phyloP scores from a whole-genome alignment of 306 rosid species.

The Lupinus albus region DNA sequence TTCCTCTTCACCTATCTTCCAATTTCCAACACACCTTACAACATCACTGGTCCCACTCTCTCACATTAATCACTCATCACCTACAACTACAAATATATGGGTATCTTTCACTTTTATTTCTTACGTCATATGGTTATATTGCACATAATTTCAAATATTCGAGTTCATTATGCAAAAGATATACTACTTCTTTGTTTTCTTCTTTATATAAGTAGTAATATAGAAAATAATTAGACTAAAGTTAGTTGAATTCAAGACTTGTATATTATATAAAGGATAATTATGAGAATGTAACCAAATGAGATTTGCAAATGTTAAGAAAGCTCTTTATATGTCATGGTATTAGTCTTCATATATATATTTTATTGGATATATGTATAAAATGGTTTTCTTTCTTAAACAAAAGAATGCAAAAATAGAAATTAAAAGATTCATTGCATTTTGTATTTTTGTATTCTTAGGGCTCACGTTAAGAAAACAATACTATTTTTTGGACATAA shows the following conservation, averaged over 20 bases:
- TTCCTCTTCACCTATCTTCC: slow-evolving; percentile 28
- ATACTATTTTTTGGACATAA: background rate
- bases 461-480: background rate
- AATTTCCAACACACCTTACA: slow-evolving; percentile 46
- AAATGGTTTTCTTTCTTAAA: too few relatives aligned
- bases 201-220: background rate
- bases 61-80: background rate
- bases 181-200: background rate
- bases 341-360: too few relatives aligned
- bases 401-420: too few relatives aligned
- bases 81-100: slow-evolving; percentile 29
- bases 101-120: slow-evolving; percentile 31
- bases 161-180: slow-evolving; percentile 29
- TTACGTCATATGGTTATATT: slow-evolving; percentile 28
- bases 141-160: slow-evolving; percentile 44
- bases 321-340: background rate
- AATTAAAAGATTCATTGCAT: too few relatives aligned
- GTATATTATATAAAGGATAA: background rate
- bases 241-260: background rate
- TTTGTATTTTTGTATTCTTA: too few relatives aligned
- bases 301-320: background rate
- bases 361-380: too few relatives aligned
- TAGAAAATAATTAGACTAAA: background rate
- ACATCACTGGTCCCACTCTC: slow-evolving; percentile 42
- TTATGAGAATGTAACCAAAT: background rate